Evolutionary conservation across 2,329 filamentous ascomycete genomes (phyloP).

Genomic region (Ceratocystis cubensis): DNA sequence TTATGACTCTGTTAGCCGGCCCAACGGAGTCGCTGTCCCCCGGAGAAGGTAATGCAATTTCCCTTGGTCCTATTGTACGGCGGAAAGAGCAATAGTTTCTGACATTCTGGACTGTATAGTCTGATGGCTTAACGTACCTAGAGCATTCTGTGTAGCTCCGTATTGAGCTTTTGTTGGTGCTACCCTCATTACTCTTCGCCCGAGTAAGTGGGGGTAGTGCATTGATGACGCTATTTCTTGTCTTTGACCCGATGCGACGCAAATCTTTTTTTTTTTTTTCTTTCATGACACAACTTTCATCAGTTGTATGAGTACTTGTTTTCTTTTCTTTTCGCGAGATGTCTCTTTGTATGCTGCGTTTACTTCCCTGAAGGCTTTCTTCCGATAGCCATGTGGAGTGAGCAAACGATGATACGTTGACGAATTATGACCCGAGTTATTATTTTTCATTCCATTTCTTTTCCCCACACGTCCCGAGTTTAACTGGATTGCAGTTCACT

Average conservation of each 20-base stretch:
- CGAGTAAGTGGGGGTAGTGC: too few species aligned
- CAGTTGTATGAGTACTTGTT: conserved; percentile 9
- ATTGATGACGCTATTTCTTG: conserved; percentile 2
- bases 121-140: conserved; percentile 21
- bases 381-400: background rate
- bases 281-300: conserved; percentile 13
- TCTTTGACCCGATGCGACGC: conserved; percentile 1
- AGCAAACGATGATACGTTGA: conserved; percentile 18
- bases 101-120: conserved; percentile 21
- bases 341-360: conserved; percentile 13
- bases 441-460: background rate
- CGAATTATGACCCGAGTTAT: conserved; percentile 19
- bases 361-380: background rate
- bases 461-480: background rate
- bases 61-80: conserved; percentile 7
- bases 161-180: background rate
- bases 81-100: conserved; percentile 21
- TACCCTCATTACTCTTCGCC: background rate
- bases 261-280: conserved; percentile 8
- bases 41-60: conserved; percentile 30
- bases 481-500: background rate
- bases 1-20: conserved; percentile 40
- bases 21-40: conserved; percentile 32
- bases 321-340: conserved; percentile 18
- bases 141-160: conserved; percentile 12